These are phyloP conservation scores for Aegle marmelos DNA, from an alignment of 345 rosid genomes.

Conservation along the genomic window DNA sequence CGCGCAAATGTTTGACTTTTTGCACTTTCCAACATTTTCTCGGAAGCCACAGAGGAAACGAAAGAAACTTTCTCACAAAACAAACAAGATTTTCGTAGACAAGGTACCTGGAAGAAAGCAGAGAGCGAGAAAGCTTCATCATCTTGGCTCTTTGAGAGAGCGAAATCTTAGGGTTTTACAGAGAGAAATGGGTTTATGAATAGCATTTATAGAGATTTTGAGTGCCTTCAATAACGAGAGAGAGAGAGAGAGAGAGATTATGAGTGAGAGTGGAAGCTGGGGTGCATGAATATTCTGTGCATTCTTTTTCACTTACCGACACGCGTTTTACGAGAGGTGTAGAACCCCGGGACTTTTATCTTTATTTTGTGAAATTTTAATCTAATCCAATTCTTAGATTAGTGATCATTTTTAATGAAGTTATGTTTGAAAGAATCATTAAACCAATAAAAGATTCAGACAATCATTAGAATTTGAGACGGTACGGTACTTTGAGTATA, in stretches of 20 bases:
- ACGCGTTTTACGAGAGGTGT: neutral
- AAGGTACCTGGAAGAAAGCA: constrained; percentile 36
- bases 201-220: neutral
- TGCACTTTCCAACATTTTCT: neutral
- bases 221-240: too few relatives aligned
- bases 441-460: too few relatives aligned
- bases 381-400: too few relatives aligned
- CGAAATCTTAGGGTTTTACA: neutral
- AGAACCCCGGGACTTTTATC: too few relatives aligned
- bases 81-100: neutral
- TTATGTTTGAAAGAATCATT: too few relatives aligned
- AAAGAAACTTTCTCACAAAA: neutral
- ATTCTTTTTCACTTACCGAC: neutral
- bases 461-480: too few relatives aligned
- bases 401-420: too few relatives aligned
- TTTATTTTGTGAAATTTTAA: too few relatives aligned
- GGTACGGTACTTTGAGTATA: too few relatives aligned
- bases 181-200: neutral
- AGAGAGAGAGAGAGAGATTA: neutral
- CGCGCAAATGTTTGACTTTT: neutral
- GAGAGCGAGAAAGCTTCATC: constrained; percentile 39
- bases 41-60: neutral
- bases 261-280: neutral
- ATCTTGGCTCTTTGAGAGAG: constrained; percentile 6
- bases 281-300: neutral